Evolutionary conservation across 371 early-diverging fungal species (phyloP).

Genomic region (Apophysomyces sp.): DNA sequence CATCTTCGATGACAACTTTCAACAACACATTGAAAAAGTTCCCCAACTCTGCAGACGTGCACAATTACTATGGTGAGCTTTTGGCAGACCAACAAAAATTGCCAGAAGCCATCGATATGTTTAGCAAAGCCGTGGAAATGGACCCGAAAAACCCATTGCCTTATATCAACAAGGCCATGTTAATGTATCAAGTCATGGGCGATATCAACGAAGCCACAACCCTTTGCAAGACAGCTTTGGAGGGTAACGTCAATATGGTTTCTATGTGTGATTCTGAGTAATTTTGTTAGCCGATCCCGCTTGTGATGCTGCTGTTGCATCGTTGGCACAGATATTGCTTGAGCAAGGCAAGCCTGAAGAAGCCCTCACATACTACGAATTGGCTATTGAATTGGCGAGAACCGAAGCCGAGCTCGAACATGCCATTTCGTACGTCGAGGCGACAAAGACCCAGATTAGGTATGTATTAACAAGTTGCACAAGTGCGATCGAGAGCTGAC

Average conservation of each 20-base stretch:
- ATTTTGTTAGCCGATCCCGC: conserved; percentile 72
- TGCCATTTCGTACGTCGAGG: conserved; percentile 78
- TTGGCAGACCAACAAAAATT: conserved; percentile 84
- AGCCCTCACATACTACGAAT: conserved; percentile 81
- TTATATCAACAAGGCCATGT: conserved; percentile 95
- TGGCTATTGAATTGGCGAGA: conserved; percentile 83
- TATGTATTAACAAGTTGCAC: no score
- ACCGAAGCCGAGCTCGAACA: conserved; percentile 90
- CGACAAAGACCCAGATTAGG: conserved; percentile 47
- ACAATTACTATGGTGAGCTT: conserved; percentile 96
- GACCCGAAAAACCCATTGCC: conserved; percentile 81
- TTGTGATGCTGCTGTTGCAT: conserved; percentile 94
- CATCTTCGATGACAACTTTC: conserved; percentile 77
- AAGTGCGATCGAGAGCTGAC: neutral
- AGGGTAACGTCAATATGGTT: conserved; percentile 37
- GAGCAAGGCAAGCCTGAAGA: conserved; percentile 85
- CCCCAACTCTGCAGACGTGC: conserved; percentile 83
- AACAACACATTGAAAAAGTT: conserved; percentile 79
- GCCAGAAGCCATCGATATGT: conserved; percentile 72
- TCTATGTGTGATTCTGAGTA: neutral
- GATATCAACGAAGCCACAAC: conserved; percentile 76
- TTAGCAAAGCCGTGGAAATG: conserved; percentile 76
- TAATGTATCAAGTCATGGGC: conserved; percentile 79
- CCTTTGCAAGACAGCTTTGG: conserved; percentile 80
- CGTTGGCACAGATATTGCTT: conserved; percentile 86